Evolutionary conservation across 345 rosid genomes (phyloP).

Genomic region (Gossypium ekmanianum): DNA sequence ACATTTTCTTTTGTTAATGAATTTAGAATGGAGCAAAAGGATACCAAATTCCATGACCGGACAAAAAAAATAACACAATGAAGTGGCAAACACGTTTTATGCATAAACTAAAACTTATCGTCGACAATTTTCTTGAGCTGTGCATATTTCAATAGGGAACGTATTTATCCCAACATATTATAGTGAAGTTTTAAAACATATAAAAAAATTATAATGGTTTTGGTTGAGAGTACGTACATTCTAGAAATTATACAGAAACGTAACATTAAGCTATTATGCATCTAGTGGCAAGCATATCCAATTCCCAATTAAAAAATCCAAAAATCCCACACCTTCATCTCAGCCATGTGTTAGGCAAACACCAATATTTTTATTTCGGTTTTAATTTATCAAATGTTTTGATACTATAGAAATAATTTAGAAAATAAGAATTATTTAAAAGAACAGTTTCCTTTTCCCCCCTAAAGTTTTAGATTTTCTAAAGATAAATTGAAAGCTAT

Average conservation of each 20-base stretch:
- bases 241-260: neutral
- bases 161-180: neutral
- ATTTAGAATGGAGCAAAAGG: neutral
- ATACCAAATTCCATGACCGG: neutral
- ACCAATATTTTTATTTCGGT: too few species aligned
- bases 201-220: neutral
- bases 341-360: neutral
- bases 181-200: neutral
- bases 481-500: too few species aligned
- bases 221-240: neutral
- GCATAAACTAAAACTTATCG: neutral
- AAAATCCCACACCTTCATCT: neutral
- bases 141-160: neutral
- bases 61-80: neutral
- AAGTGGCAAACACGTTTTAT: neutral
- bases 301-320: slow-evolving; percentile 7
- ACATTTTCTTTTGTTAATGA: neutral
- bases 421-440: too few species aligned
- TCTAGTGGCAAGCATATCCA: neutral
- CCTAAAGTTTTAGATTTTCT: too few species aligned
- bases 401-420: too few species aligned
- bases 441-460: too few species aligned
- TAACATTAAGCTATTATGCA: neutral
- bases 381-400: too few species aligned
- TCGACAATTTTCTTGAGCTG: slow-evolving; percentile 13